Conservation (phyloP, 2,329 filamentous ascomycete species). For the Venturia oleaginea region DNA sequence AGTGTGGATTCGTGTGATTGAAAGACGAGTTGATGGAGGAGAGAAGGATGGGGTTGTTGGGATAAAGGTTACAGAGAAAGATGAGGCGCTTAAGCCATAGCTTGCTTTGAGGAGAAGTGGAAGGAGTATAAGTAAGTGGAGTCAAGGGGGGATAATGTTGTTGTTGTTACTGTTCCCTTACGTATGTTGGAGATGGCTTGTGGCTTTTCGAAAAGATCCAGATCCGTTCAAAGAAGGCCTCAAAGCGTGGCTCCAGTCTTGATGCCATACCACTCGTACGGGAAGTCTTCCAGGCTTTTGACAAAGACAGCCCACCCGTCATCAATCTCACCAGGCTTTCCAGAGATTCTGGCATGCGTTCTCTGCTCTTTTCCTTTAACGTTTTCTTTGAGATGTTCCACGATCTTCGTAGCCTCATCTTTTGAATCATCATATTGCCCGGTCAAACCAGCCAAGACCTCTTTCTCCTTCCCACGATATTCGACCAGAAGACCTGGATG, state of each 20-base stretch:
- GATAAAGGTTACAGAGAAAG: too few species aligned
- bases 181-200: too few species aligned
- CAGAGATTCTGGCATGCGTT: constrained; percentile 32
- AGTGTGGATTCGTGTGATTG: too few species aligned
- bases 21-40: too few species aligned
- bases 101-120: too few species aligned
- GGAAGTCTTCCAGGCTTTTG: constrained; percentile 47
- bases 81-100: too few species aligned
- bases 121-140: too few species aligned
- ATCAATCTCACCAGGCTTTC: constrained; percentile 44
- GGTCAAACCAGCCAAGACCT: constrained; percentile 75
- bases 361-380: constrained; percentile 28
- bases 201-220: too few species aligned
- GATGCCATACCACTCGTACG: constrained; percentile 52
- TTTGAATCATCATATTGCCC: constrained; percentile 56
- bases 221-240: background rate
- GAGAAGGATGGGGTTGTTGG: too few species aligned
- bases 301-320: constrained; percentile 53
- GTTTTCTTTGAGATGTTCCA: constrained; percentile 28
- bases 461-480: constrained; percentile 64
- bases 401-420: constrained; percentile 28
- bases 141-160: too few species aligned
- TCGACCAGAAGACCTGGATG: constrained; percentile 70
- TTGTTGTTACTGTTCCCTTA: too few species aligned
- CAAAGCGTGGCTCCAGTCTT: constrained; percentile 14